Evolutionary conservation across 768 basidiomycete genomes (phyloP).

Genomic region (Amyloporia xantha): DNA sequence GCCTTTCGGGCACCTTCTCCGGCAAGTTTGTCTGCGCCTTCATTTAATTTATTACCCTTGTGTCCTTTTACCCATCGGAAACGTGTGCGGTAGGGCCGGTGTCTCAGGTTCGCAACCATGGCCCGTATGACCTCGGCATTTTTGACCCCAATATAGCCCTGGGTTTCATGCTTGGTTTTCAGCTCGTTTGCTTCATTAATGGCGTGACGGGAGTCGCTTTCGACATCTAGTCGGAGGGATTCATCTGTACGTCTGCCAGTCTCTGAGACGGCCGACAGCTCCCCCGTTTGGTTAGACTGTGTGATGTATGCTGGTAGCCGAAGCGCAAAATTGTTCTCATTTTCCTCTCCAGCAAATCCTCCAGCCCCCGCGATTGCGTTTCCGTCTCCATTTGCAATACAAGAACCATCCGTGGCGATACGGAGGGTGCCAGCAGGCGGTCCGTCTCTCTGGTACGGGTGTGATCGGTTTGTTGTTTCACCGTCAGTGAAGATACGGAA

Average conservation of each 20-base stretch:
- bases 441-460: no score
- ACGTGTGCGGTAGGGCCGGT: background rate
- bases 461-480: background rate
- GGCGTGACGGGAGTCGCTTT: constrained; percentile 20
- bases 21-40: no score
- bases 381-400: background rate
- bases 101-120: background rate
- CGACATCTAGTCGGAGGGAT: constrained; percentile 8
- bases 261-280: constrained; percentile 11
- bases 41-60: constrained; percentile 2
- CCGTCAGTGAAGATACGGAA: background rate
- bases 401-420: constrained; percentile 4
- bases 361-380: background rate
- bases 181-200: constrained; percentile 19
- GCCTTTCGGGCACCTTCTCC: background rate
- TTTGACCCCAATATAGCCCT: background rate
- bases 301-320: background rate
- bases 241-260: background rate
- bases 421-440: background rate
- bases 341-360: background rate
- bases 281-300: constrained; percentile 1
- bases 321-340: background rate
- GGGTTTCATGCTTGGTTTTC: constrained; percentile 3
- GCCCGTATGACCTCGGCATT: constrained; percentile 1
- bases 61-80: constrained; percentile 17